A percentile compares a stretch with the other conserved stretches of the same genome.
phyloP scores from a whole-genome alignment of 1,284 basidiomycete genomes.

The Boletus calvinii region DNA sequence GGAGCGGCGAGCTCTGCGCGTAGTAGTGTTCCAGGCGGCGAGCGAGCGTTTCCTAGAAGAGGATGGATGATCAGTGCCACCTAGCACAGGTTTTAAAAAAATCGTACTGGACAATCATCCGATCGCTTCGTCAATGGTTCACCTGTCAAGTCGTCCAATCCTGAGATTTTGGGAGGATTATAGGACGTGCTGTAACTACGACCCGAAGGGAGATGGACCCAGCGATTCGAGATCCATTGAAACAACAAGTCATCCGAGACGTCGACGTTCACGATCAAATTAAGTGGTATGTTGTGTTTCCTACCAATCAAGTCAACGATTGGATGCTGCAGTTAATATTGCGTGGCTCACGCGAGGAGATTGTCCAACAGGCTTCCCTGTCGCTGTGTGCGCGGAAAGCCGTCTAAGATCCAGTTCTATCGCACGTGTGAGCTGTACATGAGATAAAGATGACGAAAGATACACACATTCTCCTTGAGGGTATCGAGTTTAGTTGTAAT shows the following conservation, averaged over 20 bases:
- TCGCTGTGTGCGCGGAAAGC: slow-evolving; percentile 90
- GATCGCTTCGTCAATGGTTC: slow-evolving; percentile 86
- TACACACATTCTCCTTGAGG: slow-evolving; percentile 57
- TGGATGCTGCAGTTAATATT: background rate
- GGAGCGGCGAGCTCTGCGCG: slow-evolving; percentile 78
- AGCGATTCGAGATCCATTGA: slow-evolving; percentile 84
- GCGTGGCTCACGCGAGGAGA: slow-evolving; percentile 54
- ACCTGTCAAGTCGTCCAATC: slow-evolving; percentile 91
- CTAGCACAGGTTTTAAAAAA: background rate
- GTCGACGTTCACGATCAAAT: slow-evolving; percentile 86
- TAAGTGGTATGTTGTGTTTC: slow-evolving; percentile 61
- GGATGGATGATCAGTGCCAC: slow-evolving; percentile 6
- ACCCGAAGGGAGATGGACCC: slow-evolving; percentile 90
- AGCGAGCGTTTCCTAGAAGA: slow-evolving; percentile 74
- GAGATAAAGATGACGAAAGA: background rate
- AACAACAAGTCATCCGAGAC: slow-evolving; percentile 90
- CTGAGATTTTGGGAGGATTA: slow-evolving; percentile 84
- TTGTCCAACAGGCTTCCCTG: slow-evolving; percentile 84
- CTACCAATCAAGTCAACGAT: slow-evolving; percentile 35
- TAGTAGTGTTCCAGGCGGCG: slow-evolving; percentile 84
- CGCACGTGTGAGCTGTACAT: slow-evolving; percentile 14
- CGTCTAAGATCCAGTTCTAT: slow-evolving; percentile 91
- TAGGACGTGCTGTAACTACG: slow-evolving; percentile 90
- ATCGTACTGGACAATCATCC: slow-evolving; percentile 86
- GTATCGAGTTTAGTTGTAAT: slow-evolving; percentile 67